These are phyloP conservation scores for Lepidium campestre DNA, from an alignment of 441 rosid genomes.

Conservation along the genomic window DNA sequence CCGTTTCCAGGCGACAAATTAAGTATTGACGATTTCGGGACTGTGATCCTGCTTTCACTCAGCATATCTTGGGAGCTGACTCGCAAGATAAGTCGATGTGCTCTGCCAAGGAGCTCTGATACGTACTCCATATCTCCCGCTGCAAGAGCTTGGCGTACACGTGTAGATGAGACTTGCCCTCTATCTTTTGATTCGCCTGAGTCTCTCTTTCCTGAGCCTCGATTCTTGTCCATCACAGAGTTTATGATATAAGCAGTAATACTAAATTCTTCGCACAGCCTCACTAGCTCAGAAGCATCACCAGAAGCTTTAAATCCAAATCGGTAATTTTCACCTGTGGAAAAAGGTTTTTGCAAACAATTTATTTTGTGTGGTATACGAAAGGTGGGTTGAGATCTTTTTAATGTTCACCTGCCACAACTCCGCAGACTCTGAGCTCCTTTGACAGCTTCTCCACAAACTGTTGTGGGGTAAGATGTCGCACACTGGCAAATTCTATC, in stretches of 20 bases:
- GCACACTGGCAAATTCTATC: slow-evolving; percentile 62
- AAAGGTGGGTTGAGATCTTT: neutral
- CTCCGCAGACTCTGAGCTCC: slow-evolving; percentile 69
- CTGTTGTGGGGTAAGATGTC: slow-evolving; percentile 65
- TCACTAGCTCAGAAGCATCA: slow-evolving; percentile 59
- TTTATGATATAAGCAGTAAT: slow-evolving; percentile 59
- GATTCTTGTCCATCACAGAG: slow-evolving; percentile 81
- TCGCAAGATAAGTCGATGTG: slow-evolving; percentile 53
- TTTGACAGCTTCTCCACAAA: slow-evolving; percentile 80
- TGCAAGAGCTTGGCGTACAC: slow-evolving; percentile 75
- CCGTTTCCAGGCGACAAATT: slow-evolving; percentile 75
- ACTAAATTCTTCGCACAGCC: slow-evolving; percentile 64
- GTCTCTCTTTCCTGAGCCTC: slow-evolving; percentile 30
- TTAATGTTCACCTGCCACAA: slow-evolving; percentile 61
- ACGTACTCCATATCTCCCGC: slow-evolving; percentile 67
- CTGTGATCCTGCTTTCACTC: slow-evolving; percentile 31
- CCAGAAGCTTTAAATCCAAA: slow-evolving; percentile 88
- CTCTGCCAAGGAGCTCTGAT: slow-evolving; percentile 71
- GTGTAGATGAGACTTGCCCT: slow-evolving; percentile 89
- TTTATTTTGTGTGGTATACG: neutral
- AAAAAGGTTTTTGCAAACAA: neutral
- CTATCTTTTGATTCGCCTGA: slow-evolving; percentile 46
- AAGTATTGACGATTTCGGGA: slow-evolving; percentile 49
- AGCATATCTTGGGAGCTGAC: slow-evolving; percentile 21
- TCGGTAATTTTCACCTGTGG: slow-evolving; percentile 72